Evolutionary conservation across 2,329 filamentous ascomycete genomes (phyloP).

Genomic region (Pyrenochaeta sp.): DNA sequence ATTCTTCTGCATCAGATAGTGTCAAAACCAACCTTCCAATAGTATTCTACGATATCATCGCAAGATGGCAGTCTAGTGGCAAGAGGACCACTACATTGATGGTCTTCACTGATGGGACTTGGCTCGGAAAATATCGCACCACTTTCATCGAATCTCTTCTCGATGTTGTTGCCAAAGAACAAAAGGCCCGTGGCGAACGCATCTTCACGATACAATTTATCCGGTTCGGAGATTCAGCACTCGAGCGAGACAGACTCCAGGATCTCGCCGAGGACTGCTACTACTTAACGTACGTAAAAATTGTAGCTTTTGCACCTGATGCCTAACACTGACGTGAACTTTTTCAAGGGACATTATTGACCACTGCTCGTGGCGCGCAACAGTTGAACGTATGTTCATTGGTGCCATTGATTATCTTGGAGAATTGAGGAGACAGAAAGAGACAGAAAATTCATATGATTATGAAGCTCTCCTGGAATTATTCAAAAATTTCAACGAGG

Average conservation of each 20-base stretch:
- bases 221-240: slow-evolving; percentile 12
- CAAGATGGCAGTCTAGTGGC: background rate
- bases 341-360: slow-evolving; percentile 23
- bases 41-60: slow-evolving; percentile 4
- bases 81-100: slow-evolving; percentile 14
- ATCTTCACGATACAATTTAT: slow-evolving; percentile 26
- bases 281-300: background rate
- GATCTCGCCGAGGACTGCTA: slow-evolving; percentile 10
- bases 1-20: background rate
- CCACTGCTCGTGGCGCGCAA: slow-evolving; percentile 18
- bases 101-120: slow-evolving; percentile 22
- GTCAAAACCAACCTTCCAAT: background rate
- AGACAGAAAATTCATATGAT: background rate
- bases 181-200: slow-evolving; percentile 1
- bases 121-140: background rate
- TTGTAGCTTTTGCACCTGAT: slow-evolving; percentile 10
- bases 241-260: slow-evolving; percentile 2
- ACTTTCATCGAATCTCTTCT: slow-evolving; percentile 9
- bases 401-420: slow-evolving; percentile 14
- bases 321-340: background rate
- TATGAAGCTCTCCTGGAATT: background rate
- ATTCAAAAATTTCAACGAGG: background rate
- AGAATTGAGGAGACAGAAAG: slow-evolving; percentile 2
- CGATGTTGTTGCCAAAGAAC: slow-evolving; percentile 7
- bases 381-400: slow-evolving; percentile 21